phyloP scores from a whole-genome alignment of 805 yeast genomes.

The Suhomyces vadensis region DNA sequence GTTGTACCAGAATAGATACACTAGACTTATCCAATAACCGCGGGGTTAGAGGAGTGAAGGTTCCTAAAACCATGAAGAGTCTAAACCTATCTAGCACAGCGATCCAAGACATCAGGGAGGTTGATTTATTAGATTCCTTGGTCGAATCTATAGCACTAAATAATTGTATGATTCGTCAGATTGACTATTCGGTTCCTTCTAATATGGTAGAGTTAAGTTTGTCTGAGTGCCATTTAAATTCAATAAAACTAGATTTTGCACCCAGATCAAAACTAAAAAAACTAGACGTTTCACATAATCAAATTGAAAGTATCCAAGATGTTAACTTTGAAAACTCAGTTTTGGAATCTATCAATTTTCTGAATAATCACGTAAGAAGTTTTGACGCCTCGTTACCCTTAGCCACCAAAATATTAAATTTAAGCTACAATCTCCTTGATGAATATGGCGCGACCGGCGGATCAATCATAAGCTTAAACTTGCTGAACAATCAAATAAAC shows the following conservation, averaged over 20 bases:
- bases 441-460: background rate
- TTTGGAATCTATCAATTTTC: conserved; percentile 5
- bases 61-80: background rate
- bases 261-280: background rate
- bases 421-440: conserved; percentile 6
- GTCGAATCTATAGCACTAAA: background rate
- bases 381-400: conserved; percentile 4
- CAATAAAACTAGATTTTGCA: background rate
- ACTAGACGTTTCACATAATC: conserved; percentile 3
- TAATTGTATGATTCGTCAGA: background rate
- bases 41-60: background rate
- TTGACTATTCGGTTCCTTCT: background rate
- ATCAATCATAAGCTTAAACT: conserved; percentile 4
- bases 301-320: background rate
- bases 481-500: conserved; percentile 7
- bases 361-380: conserved; percentile 5
- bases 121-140: background rate
- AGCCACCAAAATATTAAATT: background rate
- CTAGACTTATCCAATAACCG: background rate
- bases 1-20: background rate
- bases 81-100: background rate
- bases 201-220: background rate
- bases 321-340: conserved; percentile 1
- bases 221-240: background rate
- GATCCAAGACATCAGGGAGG: background rate